These are phyloP conservation scores for Zymoseptoria tritici DNA, from an alignment of 2,329 filamentous ascomycete species.

Conservation along the genomic window DNA sequence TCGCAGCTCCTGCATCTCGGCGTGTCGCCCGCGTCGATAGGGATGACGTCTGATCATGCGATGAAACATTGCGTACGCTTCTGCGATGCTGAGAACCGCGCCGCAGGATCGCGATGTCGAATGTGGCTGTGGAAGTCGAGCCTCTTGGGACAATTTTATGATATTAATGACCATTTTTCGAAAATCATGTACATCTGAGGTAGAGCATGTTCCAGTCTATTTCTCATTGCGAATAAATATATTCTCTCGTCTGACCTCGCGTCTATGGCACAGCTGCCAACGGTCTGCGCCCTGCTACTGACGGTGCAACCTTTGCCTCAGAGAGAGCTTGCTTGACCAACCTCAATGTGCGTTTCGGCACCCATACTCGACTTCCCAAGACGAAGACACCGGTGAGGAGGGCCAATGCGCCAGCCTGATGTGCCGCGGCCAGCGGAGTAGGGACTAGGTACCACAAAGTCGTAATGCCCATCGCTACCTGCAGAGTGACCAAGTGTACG, in stretches of 20 bases:
- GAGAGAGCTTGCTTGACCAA: conserved; percentile 22
- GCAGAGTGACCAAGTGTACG: conserved; percentile 72
- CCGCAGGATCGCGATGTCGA: too few relatives aligned
- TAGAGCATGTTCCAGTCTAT: background rate
- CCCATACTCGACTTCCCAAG: conserved; percentile 67
- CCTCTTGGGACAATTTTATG: too few relatives aligned
- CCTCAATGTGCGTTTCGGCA: conserved; percentile 47
- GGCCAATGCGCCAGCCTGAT: conserved; percentile 84
- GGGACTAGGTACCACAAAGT: conserved; percentile 94
- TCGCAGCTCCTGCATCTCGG: background rate
- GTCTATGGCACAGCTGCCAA: background rate
- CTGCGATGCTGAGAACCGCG: too few relatives aligned
- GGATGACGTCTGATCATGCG: background rate
- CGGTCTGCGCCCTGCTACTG: background rate
- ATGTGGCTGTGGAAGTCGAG: too few relatives aligned
- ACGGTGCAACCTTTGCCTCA: conserved; percentile 2
- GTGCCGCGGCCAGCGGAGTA: conserved; percentile 74
- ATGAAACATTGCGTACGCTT: background rate
- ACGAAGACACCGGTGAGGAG: conserved; percentile 76
- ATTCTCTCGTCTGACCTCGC: background rate
- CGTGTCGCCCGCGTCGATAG: background rate
- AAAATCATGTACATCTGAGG: background rate
- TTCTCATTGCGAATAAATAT: background rate
- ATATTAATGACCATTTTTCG: background rate
- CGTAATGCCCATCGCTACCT: conserved; percentile 78